Conservation (phyloP, 345 rosid genomes). For the Erodium maritimum region DNA sequence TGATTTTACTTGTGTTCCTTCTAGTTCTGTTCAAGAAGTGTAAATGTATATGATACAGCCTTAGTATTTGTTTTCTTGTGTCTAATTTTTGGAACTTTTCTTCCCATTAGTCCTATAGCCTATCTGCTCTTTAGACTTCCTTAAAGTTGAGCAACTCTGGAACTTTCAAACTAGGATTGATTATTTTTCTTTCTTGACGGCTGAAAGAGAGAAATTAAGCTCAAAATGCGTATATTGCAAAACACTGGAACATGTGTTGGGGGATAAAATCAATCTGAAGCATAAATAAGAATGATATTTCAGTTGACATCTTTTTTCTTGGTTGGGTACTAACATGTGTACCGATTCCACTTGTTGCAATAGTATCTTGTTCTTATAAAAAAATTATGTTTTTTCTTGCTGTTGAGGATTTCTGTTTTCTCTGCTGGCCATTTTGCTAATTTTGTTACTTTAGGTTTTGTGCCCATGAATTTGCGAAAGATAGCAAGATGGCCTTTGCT, state of each 20-base stretch:
- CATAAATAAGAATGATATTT: background rate
- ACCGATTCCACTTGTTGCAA: background rate
- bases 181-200: no score
- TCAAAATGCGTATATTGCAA: no score
- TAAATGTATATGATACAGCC: background rate
- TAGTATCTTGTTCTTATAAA: background rate
- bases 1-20: background rate
- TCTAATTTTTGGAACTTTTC: no score
- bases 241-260: background rate
- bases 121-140: no score
- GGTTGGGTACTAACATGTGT: background rate
- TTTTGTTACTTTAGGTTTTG: slow-evolving; percentile 35
- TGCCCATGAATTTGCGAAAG: slow-evolving; percentile 55
- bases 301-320: background rate
- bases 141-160: no score
- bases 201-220: no score
- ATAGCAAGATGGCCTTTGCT: slow-evolving; percentile 58
- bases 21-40: background rate
- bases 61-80: no score
- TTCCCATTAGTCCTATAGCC: no score
- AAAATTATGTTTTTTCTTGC: background rate
- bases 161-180: no score
- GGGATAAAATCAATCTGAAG: background rate
- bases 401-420: background rate
- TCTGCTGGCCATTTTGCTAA: slow-evolving; percentile 9